Base-by-base conservation (phyloP, 768 basidiomycete species). In the Suillus cothurnatus region DNA sequence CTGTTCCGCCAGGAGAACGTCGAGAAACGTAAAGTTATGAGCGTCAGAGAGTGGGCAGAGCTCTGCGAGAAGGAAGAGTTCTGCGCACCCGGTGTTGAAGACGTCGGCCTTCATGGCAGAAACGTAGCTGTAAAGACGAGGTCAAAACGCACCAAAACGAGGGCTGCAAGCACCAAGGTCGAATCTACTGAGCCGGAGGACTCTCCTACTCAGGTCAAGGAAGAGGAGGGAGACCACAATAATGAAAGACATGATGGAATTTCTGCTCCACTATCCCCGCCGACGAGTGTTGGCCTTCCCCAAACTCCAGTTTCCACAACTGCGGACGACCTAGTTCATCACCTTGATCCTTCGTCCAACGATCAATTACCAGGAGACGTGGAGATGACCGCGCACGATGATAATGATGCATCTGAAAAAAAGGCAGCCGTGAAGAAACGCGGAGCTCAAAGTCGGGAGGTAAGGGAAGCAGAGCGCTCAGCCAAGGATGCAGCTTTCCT, bases 1-100 rank as follows among this genome's bases (percentile, higher is more conserved):
- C 83, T 96, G 7, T 99, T 94, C 75, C 87, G 93, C 26, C 90
- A 94, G 70, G 87, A 94, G 78, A 99, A 97, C 73, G 84, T 97
- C 72, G 94, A 94, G 80, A 95, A 93, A 77, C 85, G 92, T 67
- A 87, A 87, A 69, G 75, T 86, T 61, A 89, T 93, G 87, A 94
- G 91, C 71, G 87, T 93, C 26, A 88, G 92, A 62, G 94, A 96
- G 76, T 96, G 94, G 94, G 85, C 85, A 0, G 93, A 95, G 71
- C 77, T 93, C 6, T 92, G 91, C 68, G 76, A 75, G 32, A 88
- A 86, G 67, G 88, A 90, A 15, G 91, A 93, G 19, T 87, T 86
- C 64, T 85, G 88, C 36, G 86, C 92, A 0, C 94, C 92, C 12
- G 86, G 89, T n/a, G 78, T 88, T 28, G 83, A 86, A 47, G 90